phyloP scores from a whole-genome alignment of 164 flowering plant genomes.

The Annona squamosa region DNA sequence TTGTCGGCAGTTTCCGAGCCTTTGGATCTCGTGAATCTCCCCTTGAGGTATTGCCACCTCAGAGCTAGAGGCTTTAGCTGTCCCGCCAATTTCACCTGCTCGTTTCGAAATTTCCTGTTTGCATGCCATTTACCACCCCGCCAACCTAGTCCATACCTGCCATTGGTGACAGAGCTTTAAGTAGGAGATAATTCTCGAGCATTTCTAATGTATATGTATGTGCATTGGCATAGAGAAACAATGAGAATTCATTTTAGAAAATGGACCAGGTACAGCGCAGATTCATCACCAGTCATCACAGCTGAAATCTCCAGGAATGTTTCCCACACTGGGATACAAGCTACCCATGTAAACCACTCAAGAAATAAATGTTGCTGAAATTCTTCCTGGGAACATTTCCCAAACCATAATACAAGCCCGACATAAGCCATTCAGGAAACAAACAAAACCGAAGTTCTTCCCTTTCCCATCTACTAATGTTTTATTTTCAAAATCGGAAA shows the following conservation, averaged over 20 bases:
- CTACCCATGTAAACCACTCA: too few species aligned
- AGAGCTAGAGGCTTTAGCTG: conserved; percentile 34
- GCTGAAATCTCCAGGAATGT: too few species aligned
- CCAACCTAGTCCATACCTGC: conserved; percentile 81
- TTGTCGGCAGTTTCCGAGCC: conserved; percentile 20
- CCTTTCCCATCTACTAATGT: too few species aligned
- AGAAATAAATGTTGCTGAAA: too few species aligned
- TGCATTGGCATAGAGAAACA: background rate
- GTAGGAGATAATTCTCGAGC: background rate
- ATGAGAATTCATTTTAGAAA: background rate
- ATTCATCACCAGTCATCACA: too few species aligned
- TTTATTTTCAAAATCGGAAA: too few species aligned
- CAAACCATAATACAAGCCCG: too few species aligned
- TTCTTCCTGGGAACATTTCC: too few species aligned
- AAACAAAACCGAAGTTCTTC: too few species aligned
- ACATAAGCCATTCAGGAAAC: too few species aligned
- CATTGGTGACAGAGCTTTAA: background rate
- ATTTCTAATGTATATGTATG: background rate
- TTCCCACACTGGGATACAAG: too few species aligned
- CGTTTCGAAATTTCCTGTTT: conserved; percentile 59
- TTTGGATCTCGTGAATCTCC: conserved; percentile 30
- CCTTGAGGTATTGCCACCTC: conserved; percentile 37
- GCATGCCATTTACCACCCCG: conserved; percentile 90
- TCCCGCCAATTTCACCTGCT: conserved; percentile 49
- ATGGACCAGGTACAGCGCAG: background rate